phyloP scores from a whole-genome alignment of 1,139 yeast species.

The Candida neerlandica region DNA sequence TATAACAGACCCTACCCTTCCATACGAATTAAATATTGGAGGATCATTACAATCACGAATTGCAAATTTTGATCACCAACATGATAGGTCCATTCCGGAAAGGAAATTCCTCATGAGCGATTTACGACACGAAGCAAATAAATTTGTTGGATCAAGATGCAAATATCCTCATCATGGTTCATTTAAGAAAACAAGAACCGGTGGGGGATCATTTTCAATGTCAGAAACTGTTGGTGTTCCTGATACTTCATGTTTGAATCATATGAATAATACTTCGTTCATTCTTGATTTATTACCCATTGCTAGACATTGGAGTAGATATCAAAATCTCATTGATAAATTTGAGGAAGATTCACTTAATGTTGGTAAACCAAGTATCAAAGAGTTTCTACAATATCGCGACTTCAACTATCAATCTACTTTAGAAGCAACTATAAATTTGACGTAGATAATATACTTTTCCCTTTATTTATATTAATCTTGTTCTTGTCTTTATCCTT shows the following conservation, averaged over 20 bases:
- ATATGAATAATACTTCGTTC: conserved; percentile 22
- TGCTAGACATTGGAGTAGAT: conserved; percentile 37
- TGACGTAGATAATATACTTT: background rate
- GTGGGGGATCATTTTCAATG: conserved; percentile 12
- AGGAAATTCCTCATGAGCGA: conserved; percentile 18
- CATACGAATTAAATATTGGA: conserved; percentile 44
- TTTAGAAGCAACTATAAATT: conserved; percentile 6
- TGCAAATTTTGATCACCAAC: background rate
- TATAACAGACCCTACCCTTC: conserved; percentile 22
- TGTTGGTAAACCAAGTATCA: conserved; percentile 26
- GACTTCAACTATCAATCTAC: conserved; percentile 32
- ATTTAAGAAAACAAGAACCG: conserved; percentile 13
- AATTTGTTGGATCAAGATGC: conserved; percentile 30
- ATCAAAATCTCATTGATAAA: conserved; percentile 32
- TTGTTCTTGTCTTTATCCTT: conserved; percentile 43
- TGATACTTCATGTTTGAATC: conserved; percentile 25
- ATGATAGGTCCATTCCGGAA: conserved; percentile 7
- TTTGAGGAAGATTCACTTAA: conserved; percentile 24
- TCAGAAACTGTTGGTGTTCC: conserved; percentile 28
- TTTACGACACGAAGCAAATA: conserved; percentile 18
- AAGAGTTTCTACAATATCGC: conserved; percentile 36
- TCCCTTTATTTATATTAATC: conserved; percentile 31
- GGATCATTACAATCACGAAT: conserved; percentile 7
- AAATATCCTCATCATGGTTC: conserved; percentile 25
- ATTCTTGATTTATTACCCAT: conserved; percentile 37